Evolutionary conservation across 441 rosid genomes (phyloP).

Genomic region (Kokia cookei): DNA sequence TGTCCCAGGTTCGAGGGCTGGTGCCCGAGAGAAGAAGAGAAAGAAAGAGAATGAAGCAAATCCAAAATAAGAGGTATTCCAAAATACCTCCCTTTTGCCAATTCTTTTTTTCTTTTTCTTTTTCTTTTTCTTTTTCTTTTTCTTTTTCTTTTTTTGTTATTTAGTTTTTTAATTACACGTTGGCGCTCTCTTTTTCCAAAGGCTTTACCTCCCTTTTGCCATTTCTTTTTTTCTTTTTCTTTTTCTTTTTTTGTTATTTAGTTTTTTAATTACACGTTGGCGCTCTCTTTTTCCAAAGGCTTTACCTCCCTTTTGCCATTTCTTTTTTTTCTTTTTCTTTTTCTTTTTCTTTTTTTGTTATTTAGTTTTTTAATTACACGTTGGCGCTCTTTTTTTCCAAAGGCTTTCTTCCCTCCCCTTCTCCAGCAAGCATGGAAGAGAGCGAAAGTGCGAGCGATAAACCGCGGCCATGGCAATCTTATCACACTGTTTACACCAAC

Average conservation of each 20-base stretch:
- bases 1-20: background rate
- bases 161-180: background rate
- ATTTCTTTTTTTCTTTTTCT: no score
- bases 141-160: background rate
- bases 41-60: background rate
- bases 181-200: background rate
- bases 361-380: no score
- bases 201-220: background rate
- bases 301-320: no score
- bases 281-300: background rate
- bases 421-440: conserved; percentile 37
- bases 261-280: background rate
- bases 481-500: conserved; percentile 84
- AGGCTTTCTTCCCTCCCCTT: background rate
- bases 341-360: no score
- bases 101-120: background rate
- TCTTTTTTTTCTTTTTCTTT: no score
- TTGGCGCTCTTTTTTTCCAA: background rate
- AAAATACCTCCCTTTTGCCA: background rate
- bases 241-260: no score
- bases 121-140: background rate
- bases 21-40: background rate
- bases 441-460: conserved; percentile 29
- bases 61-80: background rate
- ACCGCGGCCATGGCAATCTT: conserved; percentile 77